These are phyloP conservation scores for Phytopythium aichiense DNA, from an alignment of 352 stramenopile genomes.

Conservation along the genomic window DNA sequence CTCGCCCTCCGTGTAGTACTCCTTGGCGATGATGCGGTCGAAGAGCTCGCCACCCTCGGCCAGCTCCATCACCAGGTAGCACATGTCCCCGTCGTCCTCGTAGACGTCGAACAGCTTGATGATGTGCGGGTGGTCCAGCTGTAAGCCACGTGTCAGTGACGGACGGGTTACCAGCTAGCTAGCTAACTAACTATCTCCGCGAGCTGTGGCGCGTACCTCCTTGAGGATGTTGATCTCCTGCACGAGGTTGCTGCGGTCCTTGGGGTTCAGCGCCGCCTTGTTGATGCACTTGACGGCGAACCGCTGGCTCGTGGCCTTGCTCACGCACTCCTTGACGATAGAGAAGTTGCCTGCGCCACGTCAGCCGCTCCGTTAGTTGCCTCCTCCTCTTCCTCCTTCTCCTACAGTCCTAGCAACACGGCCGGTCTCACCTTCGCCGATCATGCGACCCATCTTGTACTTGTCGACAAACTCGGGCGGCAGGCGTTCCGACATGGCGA, in stretches of 20 bases:
- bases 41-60: slow-evolving; percentile 90
- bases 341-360: slow-evolving; percentile 70
- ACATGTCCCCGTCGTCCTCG: slow-evolving; percentile 65
- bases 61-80: slow-evolving; percentile 89
- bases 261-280: slow-evolving; percentile 69
- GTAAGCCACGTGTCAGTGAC: slow-evolving; percentile 1
- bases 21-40: slow-evolving; percentile 90
- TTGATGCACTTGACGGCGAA: slow-evolving; percentile 87
- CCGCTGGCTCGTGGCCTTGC: slow-evolving; percentile 40
- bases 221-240: slow-evolving; percentile 85
- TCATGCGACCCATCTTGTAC: slow-evolving; percentile 73
- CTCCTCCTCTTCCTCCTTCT: not conserved
- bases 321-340: slow-evolving; percentile 70
- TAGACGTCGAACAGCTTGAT: slow-evolving; percentile 86
- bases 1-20: slow-evolving; percentile 90
- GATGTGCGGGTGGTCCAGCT: slow-evolving; percentile 86
- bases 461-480: slow-evolving; percentile 60
- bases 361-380: not conserved
- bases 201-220: slow-evolving; percentile 20
- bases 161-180: not conserved
- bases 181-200: no score
- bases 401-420: not conserved
- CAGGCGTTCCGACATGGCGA: slow-evolving; percentile 47
- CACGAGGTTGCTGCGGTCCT: slow-evolving; percentile 74
- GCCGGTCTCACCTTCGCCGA: slow-evolving; percentile 49